A percentile compares a stretch with the other conserved stretches of the same genome.
These are phyloP conservation scores for Medicago ruthenica DNA, from an alignment of 306 rosid genomes.

Conservation along the genomic window DNA sequence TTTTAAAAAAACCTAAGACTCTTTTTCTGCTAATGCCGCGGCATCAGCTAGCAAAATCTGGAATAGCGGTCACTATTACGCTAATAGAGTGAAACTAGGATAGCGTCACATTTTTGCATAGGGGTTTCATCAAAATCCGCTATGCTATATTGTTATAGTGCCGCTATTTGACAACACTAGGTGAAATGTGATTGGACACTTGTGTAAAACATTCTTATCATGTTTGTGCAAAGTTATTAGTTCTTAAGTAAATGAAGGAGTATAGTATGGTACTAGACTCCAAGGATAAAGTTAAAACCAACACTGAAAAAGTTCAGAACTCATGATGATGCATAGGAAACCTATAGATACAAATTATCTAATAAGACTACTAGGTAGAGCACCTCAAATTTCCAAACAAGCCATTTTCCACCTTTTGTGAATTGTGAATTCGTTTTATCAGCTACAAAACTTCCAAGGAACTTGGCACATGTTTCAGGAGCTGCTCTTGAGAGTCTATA, in stretches of 20 bases:
- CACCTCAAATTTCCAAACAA: slow-evolving; percentile 99
- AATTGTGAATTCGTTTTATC: slow-evolving; percentile 66
- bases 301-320: not conserved
- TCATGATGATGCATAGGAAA: slow-evolving; percentile 1
- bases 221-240: not conserved
- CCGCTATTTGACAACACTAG: too few species aligned
- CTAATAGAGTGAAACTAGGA: too few species aligned
- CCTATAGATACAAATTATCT: slow-evolving; percentile 26
- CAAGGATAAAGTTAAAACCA: not conserved
- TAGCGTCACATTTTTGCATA: too few species aligned
- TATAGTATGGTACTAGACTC: too few species aligned
- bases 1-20: too few species aligned
- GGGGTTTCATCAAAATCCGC: too few species aligned
- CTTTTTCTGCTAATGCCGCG: too few species aligned
- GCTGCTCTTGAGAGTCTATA: slow-evolving; percentile 96
- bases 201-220: not conserved
- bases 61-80: too few species aligned
- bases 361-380: slow-evolving; percentile 35
- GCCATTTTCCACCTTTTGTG: slow-evolving; percentile 94
- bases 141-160: too few species aligned
- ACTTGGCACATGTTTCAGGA: slow-evolving; percentile 94
- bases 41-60: too few species aligned
- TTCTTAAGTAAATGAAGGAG: not conserved
- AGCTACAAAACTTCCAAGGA: slow-evolving; percentile 91
- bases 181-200: not conserved